Evolutionary conservation across 1,284 basidiomycete species (phyloP).

Genomic region (Malassezia psittaci): DNA sequence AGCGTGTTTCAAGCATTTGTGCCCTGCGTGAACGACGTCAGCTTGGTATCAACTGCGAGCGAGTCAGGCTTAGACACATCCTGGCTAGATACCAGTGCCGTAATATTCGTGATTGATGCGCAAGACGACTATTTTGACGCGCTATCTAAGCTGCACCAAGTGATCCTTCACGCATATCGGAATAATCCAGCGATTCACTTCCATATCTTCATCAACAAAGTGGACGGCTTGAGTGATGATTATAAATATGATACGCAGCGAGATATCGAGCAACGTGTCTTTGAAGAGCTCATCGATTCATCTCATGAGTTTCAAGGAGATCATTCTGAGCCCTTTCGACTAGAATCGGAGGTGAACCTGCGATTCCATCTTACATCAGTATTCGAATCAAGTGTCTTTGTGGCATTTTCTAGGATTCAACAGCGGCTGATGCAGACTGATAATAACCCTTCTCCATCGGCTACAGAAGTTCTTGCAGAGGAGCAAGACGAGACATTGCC

Average conservation of each 20-base stretch:
- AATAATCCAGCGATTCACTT: conserved; percentile 70
- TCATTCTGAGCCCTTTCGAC: conserved; percentile 20
- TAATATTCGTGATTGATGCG: conserved; percentile 95
- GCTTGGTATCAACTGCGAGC: conserved; percentile 11
- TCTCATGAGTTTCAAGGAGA: conserved; percentile 12
- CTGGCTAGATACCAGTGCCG: conserved; percentile 42
- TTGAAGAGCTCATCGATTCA: conserved; percentile 37
- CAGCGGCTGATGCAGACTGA: conserved; percentile 57
- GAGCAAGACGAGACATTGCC: not conserved
- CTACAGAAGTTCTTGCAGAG: not conserved
- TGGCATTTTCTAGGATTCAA: conserved; percentile 64
- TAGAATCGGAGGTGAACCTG: conserved; percentile 45
- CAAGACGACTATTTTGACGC: conserved; percentile 60
- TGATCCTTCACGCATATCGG: conserved; percentile 52
- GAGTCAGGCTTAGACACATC: conserved; percentile 14
- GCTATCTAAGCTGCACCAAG: conserved; percentile 58
- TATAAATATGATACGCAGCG: conserved; percentile 58
- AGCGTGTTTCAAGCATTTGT: conserved; percentile 51
- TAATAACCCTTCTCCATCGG: conserved; percentile 58
- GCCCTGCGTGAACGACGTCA: not conserved
- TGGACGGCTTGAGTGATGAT: conserved; percentile 81
- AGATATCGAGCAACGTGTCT: conserved; percentile 38
- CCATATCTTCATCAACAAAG: conserved; percentile 93
- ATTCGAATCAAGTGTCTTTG: conserved; percentile 75
- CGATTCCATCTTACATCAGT: conserved; percentile 75